Conservation (phyloP, 768 basidiomycete genomes). For the Amanita inopinata region DNA sequence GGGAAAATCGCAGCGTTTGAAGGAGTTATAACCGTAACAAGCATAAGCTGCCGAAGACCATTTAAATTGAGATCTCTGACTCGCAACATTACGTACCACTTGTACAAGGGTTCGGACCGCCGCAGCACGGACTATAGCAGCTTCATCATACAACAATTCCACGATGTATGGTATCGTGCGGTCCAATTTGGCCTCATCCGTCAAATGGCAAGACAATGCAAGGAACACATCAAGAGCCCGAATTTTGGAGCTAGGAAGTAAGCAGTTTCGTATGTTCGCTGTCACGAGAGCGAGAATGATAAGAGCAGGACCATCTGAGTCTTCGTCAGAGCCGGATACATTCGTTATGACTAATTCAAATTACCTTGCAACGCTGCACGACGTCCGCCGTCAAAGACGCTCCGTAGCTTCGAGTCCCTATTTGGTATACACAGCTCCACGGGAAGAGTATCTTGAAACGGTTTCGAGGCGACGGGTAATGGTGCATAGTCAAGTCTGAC, state of each 20-base stretch:
- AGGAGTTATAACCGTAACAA: conserved; percentile 77
- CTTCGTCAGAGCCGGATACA: neutral
- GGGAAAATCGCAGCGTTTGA: conserved; percentile 77
- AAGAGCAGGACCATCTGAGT: conserved; percentile 76
- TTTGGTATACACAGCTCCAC: conserved; percentile 71
- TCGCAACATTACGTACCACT: conserved; percentile 43
- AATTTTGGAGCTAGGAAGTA: conserved; percentile 77
- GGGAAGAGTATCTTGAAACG: conserved; percentile 71
- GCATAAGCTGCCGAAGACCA: conserved; percentile 23
- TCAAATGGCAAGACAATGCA: conserved; percentile 69
- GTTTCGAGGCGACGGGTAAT: conserved; percentile 28
- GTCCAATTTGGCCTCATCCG: conserved; percentile 93
- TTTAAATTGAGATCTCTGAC: neutral
- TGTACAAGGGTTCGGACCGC: conserved; percentile 74
- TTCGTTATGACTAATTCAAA: neutral
- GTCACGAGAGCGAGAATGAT: conserved; percentile 82
- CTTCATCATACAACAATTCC: conserved; percentile 80
- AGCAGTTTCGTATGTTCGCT: conserved; percentile 83
- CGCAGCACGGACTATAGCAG: conserved; percentile 70
- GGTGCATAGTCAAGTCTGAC: conserved; percentile 50
- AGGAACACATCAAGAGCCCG: conserved; percentile 81
- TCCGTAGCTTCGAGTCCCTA: conserved; percentile 44
- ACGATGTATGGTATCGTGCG: conserved; percentile 89
- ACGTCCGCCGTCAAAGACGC: conserved; percentile 33
- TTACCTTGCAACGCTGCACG: conserved; percentile 57